Conservation (phyloP, 192 early-diverging fungal genomes). For the Linnemannia exigua region DNA sequence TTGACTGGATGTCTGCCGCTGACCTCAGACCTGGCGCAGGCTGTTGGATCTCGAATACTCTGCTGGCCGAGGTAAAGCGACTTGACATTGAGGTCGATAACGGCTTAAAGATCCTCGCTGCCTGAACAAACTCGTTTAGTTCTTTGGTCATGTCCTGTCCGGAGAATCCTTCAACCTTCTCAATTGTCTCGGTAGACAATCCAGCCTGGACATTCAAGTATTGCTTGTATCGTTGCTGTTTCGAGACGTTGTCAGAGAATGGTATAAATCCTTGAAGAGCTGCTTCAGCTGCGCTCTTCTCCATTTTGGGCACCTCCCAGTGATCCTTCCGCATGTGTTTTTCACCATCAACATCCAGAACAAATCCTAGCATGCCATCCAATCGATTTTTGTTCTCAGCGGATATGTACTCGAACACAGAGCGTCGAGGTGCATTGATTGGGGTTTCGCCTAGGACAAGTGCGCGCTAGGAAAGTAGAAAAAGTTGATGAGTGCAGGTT, state of each 20-base stretch:
- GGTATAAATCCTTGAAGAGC: conserved; percentile 88
- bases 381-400: conserved; percentile 75
- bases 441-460: conserved; percentile 80
- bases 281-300: conserved; percentile 73
- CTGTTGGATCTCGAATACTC: conserved; percentile 35
- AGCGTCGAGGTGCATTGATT: conserved; percentile 71
- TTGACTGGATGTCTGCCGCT: conserved; percentile 27
- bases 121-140: conserved; percentile 79
- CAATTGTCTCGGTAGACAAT: conserved; percentile 35
- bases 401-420: conserved; percentile 81
- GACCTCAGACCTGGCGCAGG: conserved; percentile 62
- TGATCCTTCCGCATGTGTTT: conserved; percentile 37
- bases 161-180: conserved; percentile 55
- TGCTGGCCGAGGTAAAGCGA: conserved; percentile 73
- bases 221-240: conserved; percentile 80
- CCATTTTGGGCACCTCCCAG: conserved; percentile 63
- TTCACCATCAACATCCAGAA: conserved; percentile 53
- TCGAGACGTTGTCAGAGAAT: conserved; percentile 75
- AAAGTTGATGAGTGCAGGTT: not conserved
- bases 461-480: conserved; percentile 64
- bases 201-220: conserved; percentile 80
- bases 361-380: conserved; percentile 64
- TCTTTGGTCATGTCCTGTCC: conserved; percentile 70
- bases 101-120: conserved; percentile 82
- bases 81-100: conserved; percentile 77